Evolutionary conservation across 2,329 filamentous ascomycete genomes (phyloP).

Genomic region (Pseudogymnoascus sp.): DNA sequence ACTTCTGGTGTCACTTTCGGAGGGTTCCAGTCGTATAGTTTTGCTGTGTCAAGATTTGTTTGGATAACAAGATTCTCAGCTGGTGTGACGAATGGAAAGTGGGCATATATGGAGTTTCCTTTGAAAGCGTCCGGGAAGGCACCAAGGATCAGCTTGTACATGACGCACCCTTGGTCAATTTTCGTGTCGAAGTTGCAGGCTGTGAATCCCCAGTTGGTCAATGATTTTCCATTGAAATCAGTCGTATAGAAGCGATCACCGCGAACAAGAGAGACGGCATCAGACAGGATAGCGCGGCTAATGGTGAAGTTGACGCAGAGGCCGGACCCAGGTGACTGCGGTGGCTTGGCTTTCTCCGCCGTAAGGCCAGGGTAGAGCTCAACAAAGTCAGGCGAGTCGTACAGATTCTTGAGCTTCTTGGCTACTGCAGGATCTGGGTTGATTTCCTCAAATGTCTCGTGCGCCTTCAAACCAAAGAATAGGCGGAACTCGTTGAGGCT

Average conservation of each 20-base stretch:
- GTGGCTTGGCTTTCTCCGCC: constrained; percentile 48
- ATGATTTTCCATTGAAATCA: constrained; percentile 47
- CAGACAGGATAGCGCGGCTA: constrained; percentile 48
- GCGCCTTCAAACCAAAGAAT: constrained; percentile 68
- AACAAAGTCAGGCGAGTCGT: constrained; percentile 49
- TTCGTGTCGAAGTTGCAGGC: constrained; percentile 65
- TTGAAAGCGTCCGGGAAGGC: constrained; percentile 77
- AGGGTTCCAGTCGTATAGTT: constrained; percentile 61
- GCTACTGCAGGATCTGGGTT: constrained; percentile 68
- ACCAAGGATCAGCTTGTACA: constrained; percentile 74
- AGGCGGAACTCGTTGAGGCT: constrained; percentile 74
- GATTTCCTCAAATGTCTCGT: constrained; percentile 75
- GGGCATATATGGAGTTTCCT: constrained; percentile 67
- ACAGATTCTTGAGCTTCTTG: constrained; percentile 56
- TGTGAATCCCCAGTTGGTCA: constrained; percentile 73
- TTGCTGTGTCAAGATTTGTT: constrained; percentile 54
- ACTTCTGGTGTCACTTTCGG: constrained; percentile 44
- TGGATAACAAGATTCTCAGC: constrained; percentile 65
- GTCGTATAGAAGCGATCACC: constrained; percentile 49
- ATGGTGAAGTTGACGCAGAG: constrained; percentile 46
- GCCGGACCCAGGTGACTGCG: constrained; percentile 43
- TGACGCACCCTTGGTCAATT: constrained; percentile 72
- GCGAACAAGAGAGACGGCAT: constrained; percentile 51
- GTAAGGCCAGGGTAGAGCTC: constrained; percentile 64
- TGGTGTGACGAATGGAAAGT: constrained; percentile 51